Evolutionary conservation across 140 eudicot species (phyloP).

Genomic region (Flaveria floridana): DNA sequence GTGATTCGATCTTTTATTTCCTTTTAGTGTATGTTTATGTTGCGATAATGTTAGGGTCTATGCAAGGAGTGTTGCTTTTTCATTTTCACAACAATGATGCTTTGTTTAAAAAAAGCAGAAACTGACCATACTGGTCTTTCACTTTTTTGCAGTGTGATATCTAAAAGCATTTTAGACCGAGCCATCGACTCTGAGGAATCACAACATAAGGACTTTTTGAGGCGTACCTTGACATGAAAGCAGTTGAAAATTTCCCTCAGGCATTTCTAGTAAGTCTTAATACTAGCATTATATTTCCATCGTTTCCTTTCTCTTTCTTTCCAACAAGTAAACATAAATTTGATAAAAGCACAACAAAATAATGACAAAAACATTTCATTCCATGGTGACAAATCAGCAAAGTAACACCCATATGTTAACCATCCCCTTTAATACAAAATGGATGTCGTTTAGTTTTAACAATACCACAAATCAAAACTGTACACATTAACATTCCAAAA

Average conservation of each 20-base stretch:
- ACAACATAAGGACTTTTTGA: constrained; percentile 63
- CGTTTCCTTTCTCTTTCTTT: no score
- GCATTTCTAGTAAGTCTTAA: no score
- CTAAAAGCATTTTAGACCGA: constrained; percentile 74
- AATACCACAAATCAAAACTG: background rate
- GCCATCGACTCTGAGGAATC: no score
- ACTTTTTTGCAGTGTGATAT: constrained; percentile 54
- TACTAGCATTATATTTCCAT: no score
- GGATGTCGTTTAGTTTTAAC: background rate
- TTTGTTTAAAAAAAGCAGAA: background rate
- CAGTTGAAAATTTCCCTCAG: no score
- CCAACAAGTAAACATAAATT: no score
- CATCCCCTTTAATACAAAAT: background rate
- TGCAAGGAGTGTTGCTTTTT: background rate
- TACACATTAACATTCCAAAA: background rate
- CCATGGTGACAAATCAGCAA: no score
- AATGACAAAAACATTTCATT: no score
- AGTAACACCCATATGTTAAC: no score
- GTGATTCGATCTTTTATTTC: constrained; percentile 31
- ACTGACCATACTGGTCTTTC: background rate
- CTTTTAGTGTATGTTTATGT: constrained; percentile 7
- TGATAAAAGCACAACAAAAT: no score
- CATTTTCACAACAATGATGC: background rate
- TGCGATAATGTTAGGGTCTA: background rate
- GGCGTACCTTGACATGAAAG: constrained; percentile 31